Evolutionary conservation across 1,139 yeast genomes (phyloP).

Genomic region (Magnusiomyces ingens): DNA sequence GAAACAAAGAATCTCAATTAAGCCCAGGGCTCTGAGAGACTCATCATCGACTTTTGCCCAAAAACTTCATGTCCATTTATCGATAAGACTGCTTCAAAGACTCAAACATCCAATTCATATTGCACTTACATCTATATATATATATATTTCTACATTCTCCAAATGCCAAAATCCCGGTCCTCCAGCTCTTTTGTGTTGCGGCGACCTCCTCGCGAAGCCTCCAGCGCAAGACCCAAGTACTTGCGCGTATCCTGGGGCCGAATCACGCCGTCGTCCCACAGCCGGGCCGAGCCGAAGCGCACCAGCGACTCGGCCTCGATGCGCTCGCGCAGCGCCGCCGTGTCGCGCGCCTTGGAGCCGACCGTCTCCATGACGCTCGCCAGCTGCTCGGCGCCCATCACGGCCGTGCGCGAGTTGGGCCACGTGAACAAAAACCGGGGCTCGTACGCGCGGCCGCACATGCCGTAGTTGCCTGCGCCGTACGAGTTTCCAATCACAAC

Average conservation of each 20-base stretch:
- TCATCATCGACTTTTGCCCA: no score
- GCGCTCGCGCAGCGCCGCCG: slow-evolving; percentile 24
- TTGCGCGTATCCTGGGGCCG: slow-evolving; percentile 31
- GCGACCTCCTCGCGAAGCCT: slow-evolving; percentile 23
- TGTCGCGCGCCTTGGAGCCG: slow-evolving; percentile 25
- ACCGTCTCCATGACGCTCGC: slow-evolving; percentile 33
- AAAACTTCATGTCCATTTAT: no score
- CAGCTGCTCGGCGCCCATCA: slow-evolving; percentile 35
- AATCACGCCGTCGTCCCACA: slow-evolving; percentile 35
- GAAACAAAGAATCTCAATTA: no score
- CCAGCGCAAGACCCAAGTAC: slow-evolving; percentile 32
- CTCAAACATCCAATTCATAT: no score
- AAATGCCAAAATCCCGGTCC: slow-evolving; percentile 28
- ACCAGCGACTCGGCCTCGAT: slow-evolving; percentile 31
- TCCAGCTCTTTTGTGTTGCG: slow-evolving; percentile 17
- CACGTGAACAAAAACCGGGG: slow-evolving; percentile 34
- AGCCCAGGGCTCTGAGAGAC: no score
- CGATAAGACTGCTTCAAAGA: no score
- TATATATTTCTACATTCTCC: slow-evolving; percentile 28
- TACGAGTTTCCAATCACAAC: slow-evolving; percentile 34
- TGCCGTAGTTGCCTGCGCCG: slow-evolving; percentile 36
- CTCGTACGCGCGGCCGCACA: slow-evolving; percentile 35
- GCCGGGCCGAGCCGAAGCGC: slow-evolving; percentile 30
- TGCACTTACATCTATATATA: not conserved
- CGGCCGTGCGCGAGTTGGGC: slow-evolving; percentile 35